Percentiles rank a stretch among this genome's conserved stretches.
These are phyloP conservation scores for Pezizomycotina sp. DNA, from an alignment of 2,329 filamentous ascomycete genomes.

Conservation along the genomic window DNA sequence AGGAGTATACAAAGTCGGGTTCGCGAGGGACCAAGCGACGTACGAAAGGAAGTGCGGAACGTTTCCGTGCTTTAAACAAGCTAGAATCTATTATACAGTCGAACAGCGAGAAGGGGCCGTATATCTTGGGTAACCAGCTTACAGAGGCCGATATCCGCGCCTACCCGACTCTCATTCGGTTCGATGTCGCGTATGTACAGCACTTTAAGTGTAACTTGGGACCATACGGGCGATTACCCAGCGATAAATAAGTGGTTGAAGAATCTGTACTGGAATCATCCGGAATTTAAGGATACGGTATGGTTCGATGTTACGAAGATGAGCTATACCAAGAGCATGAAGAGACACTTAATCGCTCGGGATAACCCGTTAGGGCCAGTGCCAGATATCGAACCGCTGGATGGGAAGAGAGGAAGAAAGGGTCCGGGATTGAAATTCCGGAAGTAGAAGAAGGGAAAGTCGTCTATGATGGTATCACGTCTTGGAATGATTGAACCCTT, in stretches of 20 bases:
- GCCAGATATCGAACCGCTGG: too few relatives aligned
- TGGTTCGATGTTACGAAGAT: constrained; percentile 88
- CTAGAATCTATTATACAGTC: too few relatives aligned
- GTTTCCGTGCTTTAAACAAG: too few relatives aligned
- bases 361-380: too few relatives aligned
- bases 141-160: constrained; percentile 73
- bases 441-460: too few relatives aligned
- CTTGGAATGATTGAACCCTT: too few relatives aligned
- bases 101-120: constrained; percentile 35
- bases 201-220: constrained; percentile 61
- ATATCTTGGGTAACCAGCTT: constrained; percentile 55
- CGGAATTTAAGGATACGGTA: constrained; percentile 66
- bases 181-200: constrained; percentile 67
- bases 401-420: too few relatives aligned
- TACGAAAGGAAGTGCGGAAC: constrained; percentile 59
- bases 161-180: constrained; percentile 55
- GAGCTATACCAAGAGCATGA: constrained; percentile 35
- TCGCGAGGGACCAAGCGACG: constrained; percentile 66
- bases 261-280: constrained; percentile 65
- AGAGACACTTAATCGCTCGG: too few relatives aligned
- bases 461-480: too few relatives aligned
- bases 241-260: constrained; percentile 65
- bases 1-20: constrained; percentile 49
- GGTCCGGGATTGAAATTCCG: too few relatives aligned
- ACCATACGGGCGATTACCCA: constrained; percentile 48